phyloP scores from a whole-genome alignment of 176 grass and related monocot genomes.

The Eragrostis curvula region DNA sequence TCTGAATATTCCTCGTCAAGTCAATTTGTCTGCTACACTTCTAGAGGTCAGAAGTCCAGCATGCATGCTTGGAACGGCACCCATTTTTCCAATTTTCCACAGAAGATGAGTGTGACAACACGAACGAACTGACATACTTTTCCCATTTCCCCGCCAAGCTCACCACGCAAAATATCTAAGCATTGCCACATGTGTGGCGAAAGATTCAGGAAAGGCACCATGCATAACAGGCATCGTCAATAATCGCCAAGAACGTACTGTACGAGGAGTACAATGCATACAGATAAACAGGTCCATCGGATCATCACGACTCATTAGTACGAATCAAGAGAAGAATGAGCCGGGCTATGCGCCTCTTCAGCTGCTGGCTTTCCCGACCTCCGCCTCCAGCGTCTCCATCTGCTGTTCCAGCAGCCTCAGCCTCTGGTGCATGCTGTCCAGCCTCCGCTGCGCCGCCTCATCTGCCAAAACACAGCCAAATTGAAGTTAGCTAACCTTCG shows the following conservation, averaged over 20 bases:
- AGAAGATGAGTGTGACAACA: conserved; percentile 4
- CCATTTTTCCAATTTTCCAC: conserved; percentile 27
- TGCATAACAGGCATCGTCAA: background rate
- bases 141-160: background rate
- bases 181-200: background rate
- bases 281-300: background rate
- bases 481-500: background rate
- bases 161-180: background rate
- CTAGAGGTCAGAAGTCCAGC: conserved; percentile 27
- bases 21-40: background rate
- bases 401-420: conserved; percentile 74
- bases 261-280: background rate
- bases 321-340: too few relatives aligned
- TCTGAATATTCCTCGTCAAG: background rate
- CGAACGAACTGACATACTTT: conserved; percentile 10
- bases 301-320: background rate
- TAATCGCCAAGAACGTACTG: background rate
- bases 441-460: conserved; percentile 62
- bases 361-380: conserved; percentile 62
- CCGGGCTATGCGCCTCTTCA: background rate
- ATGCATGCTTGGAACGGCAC: conserved; percentile 34
- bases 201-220: background rate
- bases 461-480: conserved; percentile 39
- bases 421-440: conserved; percentile 66
- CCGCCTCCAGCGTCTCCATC: conserved; percentile 86